Evolutionary conservation across 1,284 basidiomycete genomes (phyloP), one percentile per base, ranked within the genome.

Genomic region (Malassezia dermatis): DNA sequence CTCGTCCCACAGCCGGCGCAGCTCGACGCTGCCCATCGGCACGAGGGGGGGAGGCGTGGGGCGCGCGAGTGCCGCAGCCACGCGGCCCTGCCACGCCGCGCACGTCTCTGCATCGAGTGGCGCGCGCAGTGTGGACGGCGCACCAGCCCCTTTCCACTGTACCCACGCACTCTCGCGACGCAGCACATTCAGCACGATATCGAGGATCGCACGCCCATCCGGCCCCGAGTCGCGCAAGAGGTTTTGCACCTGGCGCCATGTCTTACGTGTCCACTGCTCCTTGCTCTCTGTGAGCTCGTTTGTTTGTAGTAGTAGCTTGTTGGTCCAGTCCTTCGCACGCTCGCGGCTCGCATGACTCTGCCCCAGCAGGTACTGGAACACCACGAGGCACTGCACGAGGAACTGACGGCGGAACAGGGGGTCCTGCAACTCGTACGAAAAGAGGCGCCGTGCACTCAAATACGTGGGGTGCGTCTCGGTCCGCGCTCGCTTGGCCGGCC

Each of bases 351-450:
- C 61, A 57, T 84, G 83, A 0, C 86, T 87, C 73, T 88, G 88
- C 3, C 79, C 82, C 19, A 86, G 79, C 24, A 93, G 79, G 71
- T 89, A 87, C 53, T 85, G 81, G 43, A 89, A 80, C 6, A 89
- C 79, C 48, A 91, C 86, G 32, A 90, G 79, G 12, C 89, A 79
- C 70, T 93, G 89, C 65, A 90, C 84, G 24, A 93, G 79, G 69
- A 90, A 82, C 76, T 93, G 89, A n/a, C 88, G 83, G 21, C 89
- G 84, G 77, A 93, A 93, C 59, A 85, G 82, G 0, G 85, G 84
- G 68, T 91, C 88, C 19, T 86, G 84, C 56, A 91, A 40, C 80
- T 93, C 88, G 48, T 90, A 82, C 48, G 87, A 87, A 26, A 91
- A 79, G 19, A 93, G 77, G 42, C 88, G 86, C 0, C 86, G 84